phyloP scores from a whole-genome alignment of 805 yeast genomes.

The Lipomyces yamadae region DNA sequence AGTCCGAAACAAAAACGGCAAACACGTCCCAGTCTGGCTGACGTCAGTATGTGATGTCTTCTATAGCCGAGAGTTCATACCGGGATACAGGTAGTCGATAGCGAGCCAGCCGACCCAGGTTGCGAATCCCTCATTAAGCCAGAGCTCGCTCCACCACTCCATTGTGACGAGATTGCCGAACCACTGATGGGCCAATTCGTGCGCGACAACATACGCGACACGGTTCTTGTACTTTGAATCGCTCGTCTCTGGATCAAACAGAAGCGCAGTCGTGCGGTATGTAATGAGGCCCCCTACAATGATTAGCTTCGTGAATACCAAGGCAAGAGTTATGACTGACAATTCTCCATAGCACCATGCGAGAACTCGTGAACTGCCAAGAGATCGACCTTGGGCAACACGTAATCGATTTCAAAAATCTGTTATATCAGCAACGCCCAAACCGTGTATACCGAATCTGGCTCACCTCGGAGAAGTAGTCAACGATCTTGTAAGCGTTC shows the following conservation, averaged over 20 bases:
- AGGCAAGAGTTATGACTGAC: constrained; percentile 43
- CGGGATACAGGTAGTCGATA: constrained; percentile 71
- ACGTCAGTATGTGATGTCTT: too few relatives aligned
- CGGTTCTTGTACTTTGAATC: constrained; percentile 67
- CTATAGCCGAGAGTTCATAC: too few relatives aligned
- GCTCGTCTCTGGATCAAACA: constrained; percentile 68
- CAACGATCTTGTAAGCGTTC: constrained; percentile 73
- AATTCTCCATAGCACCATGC: constrained; percentile 91
- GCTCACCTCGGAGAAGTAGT: constrained; percentile 65
- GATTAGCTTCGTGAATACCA: not conserved
- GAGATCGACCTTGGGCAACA: constrained; percentile 79
- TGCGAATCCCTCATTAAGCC: constrained; percentile 89
- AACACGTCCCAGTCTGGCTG: constrained; percentile 75
- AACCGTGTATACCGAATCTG: too few relatives aligned
- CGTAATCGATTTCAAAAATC: constrained; percentile 71
- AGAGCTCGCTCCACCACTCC: constrained; percentile 92
- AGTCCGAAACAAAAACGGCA: constrained; percentile 76
- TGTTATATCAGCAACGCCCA: not conserved
- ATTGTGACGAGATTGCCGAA: constrained; percentile 87
- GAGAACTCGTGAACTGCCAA: constrained; percentile 83
- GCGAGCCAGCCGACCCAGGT: constrained; percentile 92
- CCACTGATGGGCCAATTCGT: constrained; percentile 92
- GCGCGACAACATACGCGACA: constrained; percentile 85
- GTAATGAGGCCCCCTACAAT: constrained; percentile 63
- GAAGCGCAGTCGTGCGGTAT: constrained; percentile 74